Conservation (phyloP, 108 stramenopile species). For the Hondaea fermentalgiana region DNA sequence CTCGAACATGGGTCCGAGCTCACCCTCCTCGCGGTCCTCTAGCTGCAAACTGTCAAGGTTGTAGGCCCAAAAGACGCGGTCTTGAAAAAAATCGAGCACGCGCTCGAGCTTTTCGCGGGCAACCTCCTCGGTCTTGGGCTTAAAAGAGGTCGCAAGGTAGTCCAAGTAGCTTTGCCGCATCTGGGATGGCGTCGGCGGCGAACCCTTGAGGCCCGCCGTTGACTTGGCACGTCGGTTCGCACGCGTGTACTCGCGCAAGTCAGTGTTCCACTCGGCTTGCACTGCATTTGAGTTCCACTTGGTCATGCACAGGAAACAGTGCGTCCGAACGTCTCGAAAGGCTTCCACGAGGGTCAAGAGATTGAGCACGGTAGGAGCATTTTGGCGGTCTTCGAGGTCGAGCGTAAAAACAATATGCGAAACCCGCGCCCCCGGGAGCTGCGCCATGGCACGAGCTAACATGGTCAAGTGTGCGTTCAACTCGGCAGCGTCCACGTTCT, state of each 20-base stretch:
- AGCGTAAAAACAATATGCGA: neutral
- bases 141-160: neutral
- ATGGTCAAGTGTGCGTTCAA: neutral
- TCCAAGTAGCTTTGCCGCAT: neutral
- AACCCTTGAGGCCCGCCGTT: neutral
- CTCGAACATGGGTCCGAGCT: neutral
- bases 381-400: neutral
- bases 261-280: neutral
- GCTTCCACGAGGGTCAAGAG: neutral
- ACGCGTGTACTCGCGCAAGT: neutral
- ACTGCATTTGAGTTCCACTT: conserved; percentile 15
- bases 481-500: neutral
- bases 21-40: neutral
- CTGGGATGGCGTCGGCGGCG: neutral
- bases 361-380: neutral
- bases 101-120: neutral
- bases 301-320: neutral
- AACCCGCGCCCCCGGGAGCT: neutral
- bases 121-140: neutral
- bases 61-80: neutral
- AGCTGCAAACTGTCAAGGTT: conserved; percentile 3
- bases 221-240: neutral
- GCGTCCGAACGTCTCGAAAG: neutral
- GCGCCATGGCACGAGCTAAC: neutral
- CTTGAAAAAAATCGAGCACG: neutral